Evolutionary conservation across 2,329 filamentous ascomycete genomes (phyloP).

Genomic region (Trichophyton benhamiae): DNA sequence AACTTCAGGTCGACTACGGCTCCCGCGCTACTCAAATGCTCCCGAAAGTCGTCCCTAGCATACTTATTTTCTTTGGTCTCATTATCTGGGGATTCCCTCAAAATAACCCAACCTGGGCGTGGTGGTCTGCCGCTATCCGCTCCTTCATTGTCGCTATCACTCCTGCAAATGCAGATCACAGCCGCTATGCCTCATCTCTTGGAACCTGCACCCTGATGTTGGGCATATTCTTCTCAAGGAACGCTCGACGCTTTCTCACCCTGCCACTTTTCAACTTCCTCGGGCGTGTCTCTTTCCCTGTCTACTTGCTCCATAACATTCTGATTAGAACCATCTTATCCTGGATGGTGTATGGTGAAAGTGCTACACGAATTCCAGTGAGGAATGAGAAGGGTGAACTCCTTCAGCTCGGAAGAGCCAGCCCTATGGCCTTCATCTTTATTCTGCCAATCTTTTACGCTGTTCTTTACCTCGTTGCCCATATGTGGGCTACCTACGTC

Average conservation of each 20-base stretch:
- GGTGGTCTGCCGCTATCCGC: slow-evolving; percentile 17
- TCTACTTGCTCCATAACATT: slow-evolving; percentile 21
- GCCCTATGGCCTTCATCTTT: slow-evolving; percentile 11
- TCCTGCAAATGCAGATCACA: slow-evolving; percentile 15
- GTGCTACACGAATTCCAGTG: slow-evolving; percentile 5
- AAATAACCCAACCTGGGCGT: slow-evolving; percentile 15
- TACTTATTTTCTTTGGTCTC: slow-evolving; percentile 18
- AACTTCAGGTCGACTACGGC: slow-evolving; percentile 19
- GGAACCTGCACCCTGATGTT: slow-evolving; percentile 17
- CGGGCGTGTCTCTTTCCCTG: slow-evolving; percentile 19
- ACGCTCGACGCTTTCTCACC: slow-evolving; percentile 15
- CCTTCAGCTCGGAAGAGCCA: slow-evolving; percentile 2
- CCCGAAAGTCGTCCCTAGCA: slow-evolving; percentile 14
- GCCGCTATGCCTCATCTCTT: slow-evolving; percentile 17
- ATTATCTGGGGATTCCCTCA: slow-evolving; percentile 19
- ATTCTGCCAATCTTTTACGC: slow-evolving; percentile 13
- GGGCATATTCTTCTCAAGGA: slow-evolving; percentile 18
- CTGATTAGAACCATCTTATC: slow-evolving; percentile 19
- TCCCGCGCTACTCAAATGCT: slow-evolving; percentile 14
- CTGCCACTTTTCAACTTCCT: slow-evolving; percentile 18
- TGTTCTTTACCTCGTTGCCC: slow-evolving; percentile 11
- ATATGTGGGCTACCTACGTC: slow-evolving; percentile 13
- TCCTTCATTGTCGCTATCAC: slow-evolving; percentile 11
- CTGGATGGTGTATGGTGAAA: slow-evolving; percentile 17
- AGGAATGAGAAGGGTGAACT: slow-evolving; percentile 11